Evolutionary conservation across 306 rosid species (phyloP).

Genomic region (Prinsepia uniflora): DNA sequence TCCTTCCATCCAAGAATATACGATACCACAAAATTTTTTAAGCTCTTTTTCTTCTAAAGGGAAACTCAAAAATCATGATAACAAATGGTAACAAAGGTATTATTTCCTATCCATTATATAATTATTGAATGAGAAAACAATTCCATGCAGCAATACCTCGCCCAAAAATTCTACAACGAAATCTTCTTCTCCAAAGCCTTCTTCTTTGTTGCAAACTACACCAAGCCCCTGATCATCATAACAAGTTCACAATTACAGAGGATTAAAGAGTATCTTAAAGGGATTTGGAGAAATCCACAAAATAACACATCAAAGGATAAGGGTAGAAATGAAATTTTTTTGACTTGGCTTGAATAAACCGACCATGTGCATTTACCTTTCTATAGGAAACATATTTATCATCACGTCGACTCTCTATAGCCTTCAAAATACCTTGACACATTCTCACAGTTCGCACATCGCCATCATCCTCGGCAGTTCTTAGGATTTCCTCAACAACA

Average conservation of each 20-base stretch:
- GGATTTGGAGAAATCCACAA: constrained; percentile 10
- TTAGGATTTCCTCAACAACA: constrained; percentile 73
- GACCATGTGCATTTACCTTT: constrained; percentile 52
- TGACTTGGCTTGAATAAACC: constrained; percentile 6
- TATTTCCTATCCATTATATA: too few species aligned
- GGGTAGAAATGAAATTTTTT: background rate
- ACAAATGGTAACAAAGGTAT: too few species aligned
- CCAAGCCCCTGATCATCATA: constrained; percentile 80
- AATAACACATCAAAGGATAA: background rate
- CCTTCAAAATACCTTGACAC: constrained; percentile 77
- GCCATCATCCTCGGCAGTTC: constrained; percentile 53
- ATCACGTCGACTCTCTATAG: constrained; percentile 73
- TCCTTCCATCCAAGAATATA: too few species aligned
- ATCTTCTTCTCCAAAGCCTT: constrained; percentile 78
- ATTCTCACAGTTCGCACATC: constrained; percentile 56
- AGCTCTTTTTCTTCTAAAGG: too few species aligned
- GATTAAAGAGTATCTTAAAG: constrained; percentile 19
- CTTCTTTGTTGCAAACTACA: constrained; percentile 89
- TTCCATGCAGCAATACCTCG: constrained; percentile 59
- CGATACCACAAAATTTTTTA: too few species aligned
- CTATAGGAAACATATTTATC: constrained; percentile 95
- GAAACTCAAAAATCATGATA: too few species aligned
- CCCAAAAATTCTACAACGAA: constrained; percentile 97
- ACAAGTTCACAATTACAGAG: constrained; percentile 25
- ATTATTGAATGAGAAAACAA: background rate